These are phyloP conservation scores for Apiospora rasikravindrae DNA, from an alignment of 2,329 filamentous ascomycete species.

Conservation along the genomic window DNA sequence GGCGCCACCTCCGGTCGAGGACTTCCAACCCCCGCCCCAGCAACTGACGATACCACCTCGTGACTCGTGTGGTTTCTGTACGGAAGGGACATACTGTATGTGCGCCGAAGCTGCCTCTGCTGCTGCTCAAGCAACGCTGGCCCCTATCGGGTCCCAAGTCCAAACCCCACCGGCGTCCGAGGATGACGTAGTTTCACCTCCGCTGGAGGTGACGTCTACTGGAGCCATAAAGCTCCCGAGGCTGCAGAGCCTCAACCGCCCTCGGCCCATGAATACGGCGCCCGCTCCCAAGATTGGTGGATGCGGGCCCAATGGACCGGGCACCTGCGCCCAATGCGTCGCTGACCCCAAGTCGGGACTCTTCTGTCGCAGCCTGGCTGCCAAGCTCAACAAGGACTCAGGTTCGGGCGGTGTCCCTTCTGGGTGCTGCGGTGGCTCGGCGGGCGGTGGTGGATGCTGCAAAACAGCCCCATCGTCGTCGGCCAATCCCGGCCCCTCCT, in stretches of 20 bases:
- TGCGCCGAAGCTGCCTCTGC: conserved; percentile 66
- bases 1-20: conserved; percentile 33
- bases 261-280: conserved; percentile 32
- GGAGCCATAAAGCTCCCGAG: conserved; percentile 66
- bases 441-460: conserved; percentile 68
- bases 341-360: conserved; percentile 79
- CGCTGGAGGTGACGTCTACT: conserved; percentile 64
- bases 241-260: conserved; percentile 38
- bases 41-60: conserved; percentile 50
- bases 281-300: conserved; percentile 39
- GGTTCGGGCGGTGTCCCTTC: conserved; percentile 20
- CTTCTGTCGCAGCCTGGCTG: conserved; percentile 82
- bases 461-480: conserved; percentile 49
- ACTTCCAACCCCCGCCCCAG: conserved; percentile 39
- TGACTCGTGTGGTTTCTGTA: conserved; percentile 82
- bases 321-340: conserved; percentile 79
- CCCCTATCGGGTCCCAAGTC: conserved; percentile 52
- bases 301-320: conserved; percentile 72
- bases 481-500: conserved; percentile 37
- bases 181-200: conserved; percentile 61
- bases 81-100: conserved; percentile 80
- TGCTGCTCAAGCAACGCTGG: conserved; percentile 44
- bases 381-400: conserved; percentile 57
- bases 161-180: conserved; percentile 67
- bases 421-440: conserved; percentile 68